Conservation (phyloP, 2,329 filamentous ascomycete species). For the Trichothecium sympodiale region DNA sequence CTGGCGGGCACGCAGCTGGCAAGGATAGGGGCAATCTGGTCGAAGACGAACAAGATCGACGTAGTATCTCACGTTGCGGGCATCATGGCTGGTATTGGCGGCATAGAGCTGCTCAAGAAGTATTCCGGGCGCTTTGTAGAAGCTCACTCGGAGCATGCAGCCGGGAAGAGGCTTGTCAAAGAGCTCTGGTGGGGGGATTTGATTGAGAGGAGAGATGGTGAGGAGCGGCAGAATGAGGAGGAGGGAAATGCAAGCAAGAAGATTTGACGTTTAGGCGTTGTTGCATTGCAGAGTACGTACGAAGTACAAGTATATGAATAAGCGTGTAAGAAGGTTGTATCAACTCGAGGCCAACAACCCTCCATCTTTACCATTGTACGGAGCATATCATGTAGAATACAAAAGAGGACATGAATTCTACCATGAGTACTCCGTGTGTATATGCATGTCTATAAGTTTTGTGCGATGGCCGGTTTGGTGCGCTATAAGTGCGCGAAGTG, state of each 20-base stretch:
- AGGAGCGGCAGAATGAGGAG: neutral
- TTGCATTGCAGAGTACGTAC: too few relatives aligned
- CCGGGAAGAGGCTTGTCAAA: neutral
- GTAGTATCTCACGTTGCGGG: conserved; percentile 42
- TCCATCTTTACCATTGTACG: too few relatives aligned
- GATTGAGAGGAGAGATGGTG: neutral
- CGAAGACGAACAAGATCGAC: conserved; percentile 31
- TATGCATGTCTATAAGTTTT: too few relatives aligned
- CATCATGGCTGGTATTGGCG: conserved; percentile 33
- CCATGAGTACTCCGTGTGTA: too few relatives aligned
- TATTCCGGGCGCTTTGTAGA: conserved; percentile 6
- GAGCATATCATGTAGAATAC: too few relatives aligned
- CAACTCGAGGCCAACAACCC: too few relatives aligned
- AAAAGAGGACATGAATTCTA: too few relatives aligned
- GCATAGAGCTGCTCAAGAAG: conserved; percentile 22
- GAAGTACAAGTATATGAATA: too few relatives aligned
- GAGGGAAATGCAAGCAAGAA: neutral
- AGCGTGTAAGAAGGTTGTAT: too few relatives aligned
- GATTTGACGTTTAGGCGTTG: too few relatives aligned
- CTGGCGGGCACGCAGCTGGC: conserved; percentile 39
- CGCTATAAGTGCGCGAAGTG: too few relatives aligned
- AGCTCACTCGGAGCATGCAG: conserved; percentile 5
- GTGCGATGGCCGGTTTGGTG: too few relatives aligned
- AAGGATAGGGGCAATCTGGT: conserved; percentile 26
- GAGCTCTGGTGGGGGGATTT: conserved; percentile 3